A percentile compares a stretch with the other conserved stretches of the same genome.
Conservation (phyloP, 1,284 basidiomycete species). For the Marasmius oreades region DNA sequence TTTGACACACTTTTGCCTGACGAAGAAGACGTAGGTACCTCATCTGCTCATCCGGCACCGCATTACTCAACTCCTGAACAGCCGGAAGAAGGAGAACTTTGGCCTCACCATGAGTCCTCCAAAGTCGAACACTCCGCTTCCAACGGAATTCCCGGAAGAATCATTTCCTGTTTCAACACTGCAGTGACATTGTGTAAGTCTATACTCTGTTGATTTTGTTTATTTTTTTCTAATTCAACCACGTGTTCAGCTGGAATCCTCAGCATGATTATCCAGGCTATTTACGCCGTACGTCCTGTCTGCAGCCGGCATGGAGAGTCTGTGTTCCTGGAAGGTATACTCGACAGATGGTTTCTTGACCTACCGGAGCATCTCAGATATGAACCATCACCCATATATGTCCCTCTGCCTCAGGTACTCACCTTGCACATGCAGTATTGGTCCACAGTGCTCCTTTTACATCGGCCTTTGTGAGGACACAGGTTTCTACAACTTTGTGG, state of each 20-base stretch:
- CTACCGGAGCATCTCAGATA: slow-evolving; percentile 68
- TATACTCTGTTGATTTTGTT: no score
- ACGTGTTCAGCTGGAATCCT: slow-evolving; percentile 53
- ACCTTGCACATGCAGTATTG: slow-evolving; percentile 86
- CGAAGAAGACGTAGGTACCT: slow-evolving; percentile 52
- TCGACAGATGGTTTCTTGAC: slow-evolving; percentile 79
- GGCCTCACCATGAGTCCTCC: slow-evolving; percentile 38
- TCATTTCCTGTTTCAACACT: slow-evolving; percentile 76
- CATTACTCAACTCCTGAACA: slow-evolving; percentile 23
- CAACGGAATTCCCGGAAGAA: slow-evolving; percentile 44
- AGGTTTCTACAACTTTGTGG: slow-evolving; percentile 7
- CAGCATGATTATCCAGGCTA: slow-evolving; percentile 63
- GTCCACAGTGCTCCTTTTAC: slow-evolving; percentile 74
- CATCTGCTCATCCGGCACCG: neutral
- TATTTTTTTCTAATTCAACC: neutral
- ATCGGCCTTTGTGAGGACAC: slow-evolving; percentile 74
- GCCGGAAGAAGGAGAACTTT: slow-evolving; percentile 63
- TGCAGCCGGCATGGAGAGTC: slow-evolving; percentile 56
- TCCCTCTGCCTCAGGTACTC: slow-evolving; percentile 61
- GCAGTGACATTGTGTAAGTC: slow-evolving; percentile 70
- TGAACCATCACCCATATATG: slow-evolving; percentile 41
- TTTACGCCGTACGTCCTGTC: slow-evolving; percentile 69
- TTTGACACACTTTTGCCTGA: slow-evolving; percentile 74
- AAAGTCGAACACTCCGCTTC: slow-evolving; percentile 34
- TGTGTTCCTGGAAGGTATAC: slow-evolving; percentile 55